Conservation (phyloP, 2,329 filamentous ascomycete species). For the Lachnellula cervina region DNA sequence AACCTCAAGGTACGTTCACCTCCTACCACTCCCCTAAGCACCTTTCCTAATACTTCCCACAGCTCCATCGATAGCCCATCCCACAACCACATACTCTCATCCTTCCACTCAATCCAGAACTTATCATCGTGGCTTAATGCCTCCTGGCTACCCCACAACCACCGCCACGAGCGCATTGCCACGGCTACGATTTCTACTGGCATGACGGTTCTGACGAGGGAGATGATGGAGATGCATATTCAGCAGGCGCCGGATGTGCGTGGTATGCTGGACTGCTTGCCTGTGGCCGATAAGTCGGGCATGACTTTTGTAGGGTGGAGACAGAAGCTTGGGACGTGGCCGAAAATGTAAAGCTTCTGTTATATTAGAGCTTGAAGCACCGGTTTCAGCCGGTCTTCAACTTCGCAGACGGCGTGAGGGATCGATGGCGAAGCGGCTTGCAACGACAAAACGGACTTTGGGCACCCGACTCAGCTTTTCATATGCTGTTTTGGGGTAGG, state of each 20-base stretch:
- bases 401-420: background rate
- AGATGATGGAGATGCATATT: conserved; percentile 31
- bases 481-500: too few relatives aligned
- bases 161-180: conserved; percentile 31
- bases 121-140: conserved; percentile 22
- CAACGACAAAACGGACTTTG: background rate
- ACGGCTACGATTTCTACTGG: conserved; percentile 24
- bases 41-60: conserved; percentile 1
- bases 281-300: conserved; percentile 21
- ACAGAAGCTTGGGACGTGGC: conserved; percentile 32
- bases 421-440: background rate
- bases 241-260: conserved; percentile 26
- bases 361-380: conserved; percentile 15
- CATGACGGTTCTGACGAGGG: conserved; percentile 26
- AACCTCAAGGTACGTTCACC: background rate
- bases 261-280: conserved; percentile 26
- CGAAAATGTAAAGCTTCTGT: conserved; percentile 24
- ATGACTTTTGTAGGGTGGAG: conserved; percentile 24
- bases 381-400: background rate
- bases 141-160: conserved; percentile 17
- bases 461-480: background rate
- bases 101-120: conserved; percentile 13
- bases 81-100: conserved; percentile 20
- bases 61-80: conserved; percentile 23
- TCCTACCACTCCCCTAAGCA: background rate